A percentile compares a stretch with the other conserved stretches of the same genome.
phyloP scores from a whole-genome alignment of 1,139 yeast species.

The Magnusiomyces tetraspermus region DNA sequence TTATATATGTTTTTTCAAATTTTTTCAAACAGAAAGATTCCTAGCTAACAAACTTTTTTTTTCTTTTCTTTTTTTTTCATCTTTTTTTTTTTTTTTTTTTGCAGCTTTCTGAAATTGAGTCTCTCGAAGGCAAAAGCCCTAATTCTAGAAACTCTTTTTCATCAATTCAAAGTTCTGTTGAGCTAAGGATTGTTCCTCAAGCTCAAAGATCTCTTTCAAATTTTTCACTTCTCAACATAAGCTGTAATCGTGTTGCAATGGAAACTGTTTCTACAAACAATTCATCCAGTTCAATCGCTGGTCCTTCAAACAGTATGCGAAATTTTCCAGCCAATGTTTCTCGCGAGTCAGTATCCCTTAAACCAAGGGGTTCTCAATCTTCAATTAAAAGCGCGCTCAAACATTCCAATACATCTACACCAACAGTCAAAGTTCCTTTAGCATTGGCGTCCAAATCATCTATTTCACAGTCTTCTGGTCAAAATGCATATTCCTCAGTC shows the following conservation, averaged over 20 bases:
- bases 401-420: no score
- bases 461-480: neutral
- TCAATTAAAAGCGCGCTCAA: no score
- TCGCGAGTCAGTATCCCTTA: no score
- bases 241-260: no score
- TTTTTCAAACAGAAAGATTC: neutral
- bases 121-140: neutral
- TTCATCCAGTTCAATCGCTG: no score
- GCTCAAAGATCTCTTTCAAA: neutral
- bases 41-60: neutral
- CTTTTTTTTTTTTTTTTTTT: neutral
- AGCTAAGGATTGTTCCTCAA: neutral
- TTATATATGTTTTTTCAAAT: neutral
- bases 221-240: neutral
- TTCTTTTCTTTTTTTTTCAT: neutral
- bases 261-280: no score
- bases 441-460: no score
- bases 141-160: neutral
- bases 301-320: no score
- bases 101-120: neutral
- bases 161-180: conserved; percentile 4
- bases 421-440: no score
- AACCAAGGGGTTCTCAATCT: no score
- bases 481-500: neutral
- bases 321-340: no score